A percentile compares a stretch with the other conserved stretches of the same genome.
Conservation (phyloP, 192 early-diverging fungal species). For the Coemansia pectinata region DNA sequence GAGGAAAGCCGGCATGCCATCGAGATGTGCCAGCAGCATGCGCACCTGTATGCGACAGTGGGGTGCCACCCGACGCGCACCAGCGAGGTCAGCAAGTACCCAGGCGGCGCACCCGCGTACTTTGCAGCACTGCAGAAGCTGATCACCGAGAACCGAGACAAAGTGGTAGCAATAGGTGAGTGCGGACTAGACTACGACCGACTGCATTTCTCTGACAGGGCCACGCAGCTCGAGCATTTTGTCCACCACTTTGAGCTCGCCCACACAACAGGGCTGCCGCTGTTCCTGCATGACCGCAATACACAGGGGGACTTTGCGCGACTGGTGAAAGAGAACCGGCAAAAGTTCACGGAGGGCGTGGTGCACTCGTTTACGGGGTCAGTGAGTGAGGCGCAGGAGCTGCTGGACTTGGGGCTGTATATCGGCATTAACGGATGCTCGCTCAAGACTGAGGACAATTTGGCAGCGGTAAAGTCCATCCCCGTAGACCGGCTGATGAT, state of each 20-base stretch:
- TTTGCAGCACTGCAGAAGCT: constrained; percentile 55
- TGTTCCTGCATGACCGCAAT: constrained; percentile 92
- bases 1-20: constrained; percentile 64
- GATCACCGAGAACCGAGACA: constrained; percentile 40
- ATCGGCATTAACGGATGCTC: constrained; percentile 98
- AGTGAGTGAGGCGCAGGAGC: constrained; percentile 61
- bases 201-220: constrained; percentile 76
- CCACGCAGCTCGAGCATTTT: constrained; percentile 78
- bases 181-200: constrained; percentile 96
- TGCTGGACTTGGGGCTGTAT: constrained; percentile 71
- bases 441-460: constrained; percentile 83
- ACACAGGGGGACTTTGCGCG: constrained; percentile 77
- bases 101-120: constrained; percentile 65
- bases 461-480: constrained; percentile 68
- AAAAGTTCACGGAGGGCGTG: constrained; percentile 60
- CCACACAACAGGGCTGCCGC: constrained; percentile 71
- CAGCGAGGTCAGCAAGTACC: constrained; percentile 64
- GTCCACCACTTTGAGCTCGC: constrained; percentile 78
- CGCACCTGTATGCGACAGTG: constrained; percentile 68
- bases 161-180: constrained; percentile 92
- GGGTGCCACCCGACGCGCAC: constrained; percentile 87
- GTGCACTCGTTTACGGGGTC: constrained; percentile 91
- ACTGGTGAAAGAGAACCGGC: constrained; percentile 62
- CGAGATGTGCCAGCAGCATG: constrained; percentile 56
- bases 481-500: constrained; percentile 84